Evolutionary conservation across 2,329 filamentous ascomycete species (phyloP), one percentile per base, ranked within the genome.

Genomic region (Cadophora sp.): DNA sequence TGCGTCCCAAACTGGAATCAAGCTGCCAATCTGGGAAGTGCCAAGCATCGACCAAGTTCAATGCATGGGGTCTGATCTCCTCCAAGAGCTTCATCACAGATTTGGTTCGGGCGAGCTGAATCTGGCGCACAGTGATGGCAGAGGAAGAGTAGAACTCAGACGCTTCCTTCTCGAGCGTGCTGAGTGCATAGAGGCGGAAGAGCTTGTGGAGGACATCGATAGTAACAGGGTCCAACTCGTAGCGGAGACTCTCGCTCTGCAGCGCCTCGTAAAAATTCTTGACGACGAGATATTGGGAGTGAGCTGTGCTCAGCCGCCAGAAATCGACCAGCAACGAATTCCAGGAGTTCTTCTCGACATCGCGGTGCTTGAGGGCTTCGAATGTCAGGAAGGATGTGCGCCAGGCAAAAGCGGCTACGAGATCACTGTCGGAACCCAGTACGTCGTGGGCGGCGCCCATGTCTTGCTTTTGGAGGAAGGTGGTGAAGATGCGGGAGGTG

Each of bases 301-400:
- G 90, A 0, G 91, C 91, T 6, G 90, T 92, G 66, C 85, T 89
- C 6, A 94, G 85, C 51, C 90, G 88, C 85, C 89, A 92, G 80
- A 94, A 93, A 79, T 93, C 90, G 16, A 93, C 88, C 18, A 94
- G 84, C 9, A 94, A 83, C 68, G 87, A 89, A 80, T 93, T 94
- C 91, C 90, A 94, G 0, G 89, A 85, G 74, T 88, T 87, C 83
- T 92, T 92, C 77, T 93, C 89, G 69, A 87, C 86, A 74, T 93
- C 91, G 56, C 91, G 85, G 80, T 91, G 89, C 79, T 90, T 89
- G 43, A 91, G 85, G 0, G 90, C 90, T 75, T 93, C 90, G 71
- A 93, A 93, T 14, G 91, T 92, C 62, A 93, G 82, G 80, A 88
- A 91, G 0, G 91, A 86, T 0, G 90, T 87, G 55, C 91, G 87